Evolutionary conservation across 2,329 filamentous ascomycete genomes (phyloP).

Genomic region (Penicillium sp.): DNA sequence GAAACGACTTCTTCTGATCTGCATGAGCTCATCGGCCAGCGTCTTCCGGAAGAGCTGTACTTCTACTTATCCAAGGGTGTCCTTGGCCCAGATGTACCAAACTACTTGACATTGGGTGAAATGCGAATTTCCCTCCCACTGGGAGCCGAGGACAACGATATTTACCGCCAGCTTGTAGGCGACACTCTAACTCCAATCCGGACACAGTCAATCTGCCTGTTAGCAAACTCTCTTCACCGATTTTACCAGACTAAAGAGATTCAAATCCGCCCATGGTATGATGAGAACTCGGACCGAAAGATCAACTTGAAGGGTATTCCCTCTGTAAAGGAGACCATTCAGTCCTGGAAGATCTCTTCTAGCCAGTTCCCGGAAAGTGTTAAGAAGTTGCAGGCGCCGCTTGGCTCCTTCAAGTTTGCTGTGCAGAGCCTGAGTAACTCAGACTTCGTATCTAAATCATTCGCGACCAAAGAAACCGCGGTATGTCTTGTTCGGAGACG

Average conservation of each 20-base stretch:
- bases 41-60: slow-evolving; percentile 84
- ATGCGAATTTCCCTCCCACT: slow-evolving; percentile 78
- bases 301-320: slow-evolving; percentile 62
- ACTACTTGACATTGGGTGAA: slow-evolving; percentile 77
- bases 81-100: slow-evolving; percentile 74
- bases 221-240: slow-evolving; percentile 76
- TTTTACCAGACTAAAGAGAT: slow-evolving; percentile 81
- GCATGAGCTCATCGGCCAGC: slow-evolving; percentile 85
- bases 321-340: slow-evolving; percentile 54
- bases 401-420: slow-evolving; percentile 38
- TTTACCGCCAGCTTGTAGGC: slow-evolving; percentile 78
- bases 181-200: slow-evolving; percentile 71
- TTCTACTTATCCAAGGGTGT: slow-evolving; percentile 84
- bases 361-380: slow-evolving; percentile 51
- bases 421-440: slow-evolving; percentile 67
- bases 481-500: slow-evolving; percentile 28
- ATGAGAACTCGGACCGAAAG: slow-evolving; percentile 63
- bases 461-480: slow-evolving; percentile 55
- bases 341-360: slow-evolving; percentile 70
- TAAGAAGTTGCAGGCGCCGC: slow-evolving; percentile 32
- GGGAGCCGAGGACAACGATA: slow-evolving; percentile 74
- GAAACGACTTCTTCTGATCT: slow-evolving; percentile 77
- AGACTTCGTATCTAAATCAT: slow-evolving; percentile 68
- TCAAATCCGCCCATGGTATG: slow-evolving; percentile 80
- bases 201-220: slow-evolving; percentile 72